Conservation (phyloP, 257 asterid species). For the Solanum dulcamara region DNA sequence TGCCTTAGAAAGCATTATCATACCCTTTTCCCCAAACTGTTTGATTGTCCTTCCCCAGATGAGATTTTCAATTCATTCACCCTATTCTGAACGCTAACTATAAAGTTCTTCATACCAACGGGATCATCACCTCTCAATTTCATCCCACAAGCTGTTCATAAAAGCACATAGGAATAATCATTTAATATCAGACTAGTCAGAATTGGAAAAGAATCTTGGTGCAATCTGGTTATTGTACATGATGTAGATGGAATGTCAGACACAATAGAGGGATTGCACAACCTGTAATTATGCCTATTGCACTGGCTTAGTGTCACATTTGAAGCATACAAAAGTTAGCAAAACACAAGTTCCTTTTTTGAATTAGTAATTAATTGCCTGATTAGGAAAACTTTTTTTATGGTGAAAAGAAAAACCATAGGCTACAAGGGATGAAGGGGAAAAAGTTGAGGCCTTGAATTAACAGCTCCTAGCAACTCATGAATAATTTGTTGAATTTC, state of each 20-base stretch:
- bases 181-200: not conserved
- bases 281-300: not conserved
- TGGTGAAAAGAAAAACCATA: not conserved
- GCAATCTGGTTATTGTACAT: not conserved
- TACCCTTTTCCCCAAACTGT: constrained; percentile 60
- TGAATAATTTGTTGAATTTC: not conserved
- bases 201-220: not conserved
- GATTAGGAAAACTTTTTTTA: not conserved
- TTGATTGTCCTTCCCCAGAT: constrained; percentile 45
- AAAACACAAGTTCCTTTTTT: not conserved
- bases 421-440: not conserved
- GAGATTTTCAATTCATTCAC: constrained; percentile 68
- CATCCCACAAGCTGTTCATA: constrained; percentile 86
- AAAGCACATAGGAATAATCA: not conserved
- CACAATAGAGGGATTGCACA: not conserved
- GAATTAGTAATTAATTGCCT: not conserved
- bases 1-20: not conserved
- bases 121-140: constrained; percentile 92
- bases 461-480: not conserved
- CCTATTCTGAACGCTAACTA: constrained; percentile 61
- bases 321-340: not conserved
- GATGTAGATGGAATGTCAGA: not conserved
- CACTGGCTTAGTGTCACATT: not conserved
- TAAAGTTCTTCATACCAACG: constrained; percentile 75
- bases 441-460: not conserved